phyloP scores from a whole-genome alignment of 2,329 filamentous ascomycete genomes.

The Emericellopsis cladophorae region DNA sequence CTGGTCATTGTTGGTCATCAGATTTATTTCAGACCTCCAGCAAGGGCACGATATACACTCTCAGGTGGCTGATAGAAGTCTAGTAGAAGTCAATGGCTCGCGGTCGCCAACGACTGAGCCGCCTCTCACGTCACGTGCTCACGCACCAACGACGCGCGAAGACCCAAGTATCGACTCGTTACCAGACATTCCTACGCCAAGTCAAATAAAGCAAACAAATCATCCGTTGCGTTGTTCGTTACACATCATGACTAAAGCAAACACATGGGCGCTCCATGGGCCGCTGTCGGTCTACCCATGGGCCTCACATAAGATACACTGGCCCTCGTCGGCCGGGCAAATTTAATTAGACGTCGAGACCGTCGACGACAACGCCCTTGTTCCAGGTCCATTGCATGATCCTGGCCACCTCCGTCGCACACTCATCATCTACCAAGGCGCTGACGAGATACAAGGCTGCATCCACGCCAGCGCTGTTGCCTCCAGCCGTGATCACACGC shows the following conservation, averaged over 20 bases:
- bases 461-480: conserved; percentile 69
- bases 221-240: not conserved
- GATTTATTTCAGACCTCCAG: too few species aligned
- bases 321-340: conserved; percentile 1
- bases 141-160: too few species aligned
- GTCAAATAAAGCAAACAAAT: too few species aligned
- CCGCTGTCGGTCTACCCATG: not conserved
- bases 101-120: too few species aligned
- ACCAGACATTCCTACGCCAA: too few species aligned
- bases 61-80: too few species aligned
- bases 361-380: conserved; percentile 75
- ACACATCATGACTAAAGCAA: not conserved
- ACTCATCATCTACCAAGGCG: conserved; percentile 66
- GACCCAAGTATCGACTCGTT: too few species aligned
- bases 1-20: too few species aligned
- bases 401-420: conserved; percentile 63
- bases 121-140: too few species aligned
- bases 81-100: too few species aligned
- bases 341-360: conserved; percentile 61
- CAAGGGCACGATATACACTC: too few species aligned
- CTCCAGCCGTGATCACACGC: conserved; percentile 69
- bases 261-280: not conserved
- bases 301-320: not conserved
- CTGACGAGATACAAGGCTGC: conserved; percentile 76
- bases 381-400: conserved; percentile 73